Evolutionary conservation across 768 basidiomycete species (phyloP).

Genomic region (Brasilioporus rufonigricans): DNA sequence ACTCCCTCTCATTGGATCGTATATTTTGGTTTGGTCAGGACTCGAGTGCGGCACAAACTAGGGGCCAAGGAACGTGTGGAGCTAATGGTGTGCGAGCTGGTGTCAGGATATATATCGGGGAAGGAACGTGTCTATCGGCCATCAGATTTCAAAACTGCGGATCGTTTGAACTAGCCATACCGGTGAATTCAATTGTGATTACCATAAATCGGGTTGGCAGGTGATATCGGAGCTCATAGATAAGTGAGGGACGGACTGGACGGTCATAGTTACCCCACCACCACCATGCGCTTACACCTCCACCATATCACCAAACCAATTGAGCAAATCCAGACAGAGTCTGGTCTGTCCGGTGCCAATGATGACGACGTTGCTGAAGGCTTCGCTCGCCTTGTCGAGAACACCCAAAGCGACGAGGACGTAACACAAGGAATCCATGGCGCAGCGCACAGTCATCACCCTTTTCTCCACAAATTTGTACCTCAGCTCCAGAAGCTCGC

Average conservation of each 20-base stretch:
- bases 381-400: conserved; percentile 20
- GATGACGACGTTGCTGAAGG: conserved; percentile 22
- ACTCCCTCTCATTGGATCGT: no score
- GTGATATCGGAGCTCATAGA: conserved; percentile 4
- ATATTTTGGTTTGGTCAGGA: no score
- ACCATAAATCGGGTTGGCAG: background rate
- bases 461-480: conserved; percentile 46
- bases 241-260: background rate
- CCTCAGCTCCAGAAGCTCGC: conserved; percentile 58
- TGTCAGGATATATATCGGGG: no score
- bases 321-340: conserved; percentile 25
- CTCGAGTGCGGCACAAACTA: no score
- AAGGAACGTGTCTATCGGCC: background rate
- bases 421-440: conserved; percentile 31
- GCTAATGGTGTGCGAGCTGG: no score
- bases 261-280: background rate
- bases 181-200: no score
- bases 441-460: conserved; percentile 31
- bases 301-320: conserved; percentile 25
- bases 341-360: conserved; percentile 16
- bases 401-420: conserved; percentile 16
- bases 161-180: no score
- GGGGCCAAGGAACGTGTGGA: no score
- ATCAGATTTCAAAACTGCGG: no score
- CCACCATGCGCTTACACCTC: conserved; percentile 14